Evolutionary conservation across 345 rosid species (phyloP), one percentile per base, ranked within the genome.

Genomic region (Salix brachista): DNA sequence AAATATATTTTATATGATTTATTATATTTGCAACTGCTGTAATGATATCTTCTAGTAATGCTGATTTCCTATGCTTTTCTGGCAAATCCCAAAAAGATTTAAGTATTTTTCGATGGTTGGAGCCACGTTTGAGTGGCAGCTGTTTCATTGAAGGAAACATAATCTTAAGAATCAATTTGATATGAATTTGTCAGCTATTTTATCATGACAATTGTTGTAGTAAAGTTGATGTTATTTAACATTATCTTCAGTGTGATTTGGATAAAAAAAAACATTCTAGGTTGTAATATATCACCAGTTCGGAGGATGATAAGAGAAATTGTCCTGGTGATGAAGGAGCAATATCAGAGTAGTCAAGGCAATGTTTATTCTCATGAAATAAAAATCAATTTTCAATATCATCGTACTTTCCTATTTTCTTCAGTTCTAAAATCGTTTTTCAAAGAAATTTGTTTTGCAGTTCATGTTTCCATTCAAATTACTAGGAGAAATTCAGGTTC

Each of bases 111-210:
- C 44, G 79, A 42, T 73, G 26, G 86, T 85, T 83, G 90, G 74
- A 73, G 83, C 80, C 90, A 89, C 92, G 90, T 85, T 79, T 50
- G 18, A 11, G 46, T 74, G 37, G 77, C 65, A 56, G 72, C 73
- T 81, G 85, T 79, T 81, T 77, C 78, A 65, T 69, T 26, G 44
- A 70, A 75, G 72, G 84, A 72, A 83, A 74, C 86, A 79, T 5
- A 71, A 44, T 46, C 37, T 62, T 64, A 34, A 5, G 26, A 39
- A 42, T 77, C 34, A 77, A 54, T 54, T 39, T 69, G 26, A 76
- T 21, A 8, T n/a, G 50, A 18, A 18, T 1, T 5, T 54, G 10
- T 56, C 28, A n/a, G 10, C 26, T 56, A 56, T 56, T 21, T 9
- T 8, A 42, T 42, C 46, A 10, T n/a, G 6, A 14, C 1, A n/a